Base-by-base conservation (phyloP, 805 yeast species). In the Ogataea pini region DNA sequence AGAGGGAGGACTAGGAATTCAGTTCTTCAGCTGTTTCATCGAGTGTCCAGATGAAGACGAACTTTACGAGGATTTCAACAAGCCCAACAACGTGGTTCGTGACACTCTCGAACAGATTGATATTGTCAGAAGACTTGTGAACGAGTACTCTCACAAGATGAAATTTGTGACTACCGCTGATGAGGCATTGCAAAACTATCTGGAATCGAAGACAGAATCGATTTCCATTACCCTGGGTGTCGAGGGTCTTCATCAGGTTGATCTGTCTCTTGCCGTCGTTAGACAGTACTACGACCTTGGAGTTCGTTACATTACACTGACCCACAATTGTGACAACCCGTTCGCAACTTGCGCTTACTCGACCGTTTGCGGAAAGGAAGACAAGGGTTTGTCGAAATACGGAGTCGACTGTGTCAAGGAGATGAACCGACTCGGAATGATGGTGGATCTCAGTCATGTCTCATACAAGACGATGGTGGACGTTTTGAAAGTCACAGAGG, bases 301-400 rank as follows among this genome's bases (percentile, higher is more conserved):
- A 12, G 77, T 76, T 9, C 57, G 81, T 27, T 77, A 77, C 57
- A 73, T 75, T 42, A 77, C 82, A 0, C 56, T 77, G 48, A 77
- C 80, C 1, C 81, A 77, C 49, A 77, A 77, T 56, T 76, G 81
- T 59, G 79, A 76, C 54, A 77, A 77, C 51, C 80, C 81, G 2
- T 77, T 75, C 59, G 80, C 81, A 1, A 76, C 80, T 8, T 78
- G 81, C 14, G 79, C 80, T 5, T 66, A 75, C 7, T 70, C 78
- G 0, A 67, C 70, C 5, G 49, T 71, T 14, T 77, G 67, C 19
- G 79, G 80, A 2, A 63, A 64, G 36, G 68, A 66, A n/a, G 81
- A 77, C 53, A 53, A 56, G 28, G 82, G 82, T 0, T 58, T 78
- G 42, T 64, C 77, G 16, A 61, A 62, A 0, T 71, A 51, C 47